Base-by-base conservation (phyloP, 2,329 filamentous ascomycete genomes). In the Chaetomium sp. region DNA sequence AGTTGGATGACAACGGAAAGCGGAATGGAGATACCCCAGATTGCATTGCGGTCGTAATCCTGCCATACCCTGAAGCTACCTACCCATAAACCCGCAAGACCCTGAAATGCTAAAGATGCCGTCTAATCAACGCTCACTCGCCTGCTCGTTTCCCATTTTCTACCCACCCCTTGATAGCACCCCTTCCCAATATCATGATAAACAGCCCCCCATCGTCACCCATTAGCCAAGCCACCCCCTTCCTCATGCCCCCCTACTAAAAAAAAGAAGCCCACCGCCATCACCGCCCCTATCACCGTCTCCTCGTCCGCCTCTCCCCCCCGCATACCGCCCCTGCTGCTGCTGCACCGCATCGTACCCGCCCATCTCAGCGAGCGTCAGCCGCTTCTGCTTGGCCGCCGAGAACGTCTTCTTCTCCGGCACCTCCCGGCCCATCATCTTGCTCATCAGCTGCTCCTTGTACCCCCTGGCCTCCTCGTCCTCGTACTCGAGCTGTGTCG, bases 401-500 rank as follows among this genome's bases (percentile, higher is more conserved):
- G 55, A 21, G 21, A 42, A 42, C 13, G 42, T 13, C 25, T 13
- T 5, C 42, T 19, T 45, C 21, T 27, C 29, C 16, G 29, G 33
- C 23, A 31, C 45, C 10, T 27, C 23, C 33, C 4, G 35, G 12
- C 71, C 74, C 64, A 73, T 63, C 76, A 84, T 81, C 67, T 78
- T 79, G 59, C 73, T 79, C 76, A 83, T 78, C 21, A 84, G 70
- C 66, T 76, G 74, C 33, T 76, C 78, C 70, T 79, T 81, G 59
- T 75, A 76, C 64, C 76, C 74, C 66, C 78, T 74, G 2, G 82
- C 83, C 21, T 83, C 79, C 0, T 82, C 80, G 64, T 85, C 82
- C 4, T 80, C 77, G 63, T 86, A 87, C 64, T 79, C 79, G 3
- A 87, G 75, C 72, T 87, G 84, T 8, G 84, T 86, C 2, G 80